phyloP scores from a whole-genome alignment of 805 yeast species.

The Candida cerambycidarum region DNA sequence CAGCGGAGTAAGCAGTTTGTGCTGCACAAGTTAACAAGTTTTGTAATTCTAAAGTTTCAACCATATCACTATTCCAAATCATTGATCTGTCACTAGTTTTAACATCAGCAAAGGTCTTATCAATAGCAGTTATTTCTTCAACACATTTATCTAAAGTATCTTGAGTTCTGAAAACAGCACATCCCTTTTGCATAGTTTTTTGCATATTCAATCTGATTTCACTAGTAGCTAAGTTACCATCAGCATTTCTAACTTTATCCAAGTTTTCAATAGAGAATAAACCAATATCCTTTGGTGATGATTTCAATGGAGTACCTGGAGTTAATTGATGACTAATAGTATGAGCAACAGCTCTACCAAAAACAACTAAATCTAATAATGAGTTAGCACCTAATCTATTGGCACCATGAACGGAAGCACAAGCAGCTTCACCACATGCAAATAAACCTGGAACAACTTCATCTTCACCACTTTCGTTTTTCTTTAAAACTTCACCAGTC shows the following conservation, averaged over 20 bases:
- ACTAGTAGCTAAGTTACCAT: conserved; percentile 81
- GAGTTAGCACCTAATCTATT: conserved; percentile 99
- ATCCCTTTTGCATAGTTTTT: conserved; percentile 93
- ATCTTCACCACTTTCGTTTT: conserved; percentile 86
- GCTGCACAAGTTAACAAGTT: conserved; percentile 95
- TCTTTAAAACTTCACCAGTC: conserved; percentile 89
- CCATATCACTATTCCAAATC: conserved; percentile 98
- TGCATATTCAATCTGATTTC: conserved; percentile 91
- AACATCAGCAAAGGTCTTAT: conserved; percentile 68
- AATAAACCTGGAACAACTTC: conserved; percentile 86
- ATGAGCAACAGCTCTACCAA: conserved; percentile 97
- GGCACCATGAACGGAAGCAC: conserved; percentile 99
- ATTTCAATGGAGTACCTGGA: conserved; percentile 86
- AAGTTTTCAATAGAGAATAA: conserved; percentile 85
- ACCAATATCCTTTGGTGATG: conserved; percentile 84
- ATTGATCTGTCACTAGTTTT: conserved; percentile 93
- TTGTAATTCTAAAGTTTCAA: conserved; percentile 93
- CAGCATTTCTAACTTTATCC: conserved; percentile 82
- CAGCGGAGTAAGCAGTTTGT: conserved; percentile 93
- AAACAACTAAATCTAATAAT: conserved; percentile 90
- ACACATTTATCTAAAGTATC: conserved; percentile 92
- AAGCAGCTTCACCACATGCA: conserved; percentile 99
- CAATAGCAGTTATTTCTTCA: conserved; percentile 69
- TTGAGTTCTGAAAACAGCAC: conserved; percentile 95
- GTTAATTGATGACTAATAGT: conserved; percentile 80